A percentile compares a stretch with the other conserved stretches of the same genome.
These are phyloP conservation scores for Aspergillus sclerotiicarbonarius DNA, from an alignment of 495 filamentous ascomycete genomes.

Conservation along the genomic window DNA sequence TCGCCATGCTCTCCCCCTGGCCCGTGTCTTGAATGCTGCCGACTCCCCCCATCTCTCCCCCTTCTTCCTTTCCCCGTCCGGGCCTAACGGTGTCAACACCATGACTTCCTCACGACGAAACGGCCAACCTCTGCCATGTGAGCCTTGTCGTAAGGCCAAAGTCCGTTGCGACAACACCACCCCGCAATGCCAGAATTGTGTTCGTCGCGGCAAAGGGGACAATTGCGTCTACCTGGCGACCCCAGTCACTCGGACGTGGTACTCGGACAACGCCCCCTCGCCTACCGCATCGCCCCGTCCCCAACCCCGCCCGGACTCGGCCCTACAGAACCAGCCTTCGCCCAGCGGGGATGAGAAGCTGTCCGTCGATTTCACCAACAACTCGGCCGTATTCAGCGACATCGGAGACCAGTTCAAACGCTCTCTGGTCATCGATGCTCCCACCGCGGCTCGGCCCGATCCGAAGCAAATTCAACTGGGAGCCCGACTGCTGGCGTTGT, in stretches of 20 bases:
- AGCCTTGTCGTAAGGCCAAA: conserved; percentile 45
- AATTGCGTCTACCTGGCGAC: conserved; percentile 32
- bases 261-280: conserved; percentile 1
- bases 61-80: neutral
- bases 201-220: conserved; percentile 17
- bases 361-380: neutral
- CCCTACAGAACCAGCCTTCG: neutral
- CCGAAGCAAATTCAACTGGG: conserved; percentile 21
- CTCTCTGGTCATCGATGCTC: neutral
- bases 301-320: neutral
- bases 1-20: no score
- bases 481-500: conserved; percentile 17
- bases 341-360: conserved; percentile 4
- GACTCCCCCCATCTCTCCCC: neutral
- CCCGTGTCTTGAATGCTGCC: no score
- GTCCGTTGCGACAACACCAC: conserved; percentile 37
- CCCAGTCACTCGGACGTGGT: conserved; percentile 21
- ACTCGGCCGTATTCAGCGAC: conserved; percentile 1
- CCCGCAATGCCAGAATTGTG: conserved; percentile 28
- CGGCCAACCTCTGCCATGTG: conserved; percentile 38
- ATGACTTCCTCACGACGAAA: conserved; percentile 33
- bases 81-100: neutral
- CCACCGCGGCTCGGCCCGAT: conserved; percentile 8
- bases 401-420: neutral
- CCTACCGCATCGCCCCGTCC: neutral